phyloP scores from a whole-genome alignment of 1,284 basidiomycete genomes.

The Ganoderma sinense region DNA sequence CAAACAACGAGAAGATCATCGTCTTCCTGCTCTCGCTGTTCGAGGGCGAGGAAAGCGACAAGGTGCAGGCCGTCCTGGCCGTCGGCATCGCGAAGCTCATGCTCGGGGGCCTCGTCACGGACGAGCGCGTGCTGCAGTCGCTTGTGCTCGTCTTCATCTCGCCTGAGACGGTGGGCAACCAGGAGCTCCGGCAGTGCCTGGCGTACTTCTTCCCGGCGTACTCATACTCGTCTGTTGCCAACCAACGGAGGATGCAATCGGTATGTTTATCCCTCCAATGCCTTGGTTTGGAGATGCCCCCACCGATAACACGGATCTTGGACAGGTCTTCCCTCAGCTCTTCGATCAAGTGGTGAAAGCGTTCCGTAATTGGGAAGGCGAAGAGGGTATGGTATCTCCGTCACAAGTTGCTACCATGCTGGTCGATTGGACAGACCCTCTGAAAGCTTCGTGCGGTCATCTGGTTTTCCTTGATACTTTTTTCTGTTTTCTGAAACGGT shows the following conservation, averaged over 20 bases:
- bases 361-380: constrained; percentile 78
- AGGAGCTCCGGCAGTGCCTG: constrained; percentile 90
- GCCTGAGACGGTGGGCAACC: constrained; percentile 86
- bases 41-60: constrained; percentile 77
- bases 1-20: constrained; percentile 70
- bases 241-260: constrained; percentile 83
- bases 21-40: constrained; percentile 82
- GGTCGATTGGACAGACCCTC: constrained; percentile 93
- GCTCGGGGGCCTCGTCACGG: constrained; percentile 83
- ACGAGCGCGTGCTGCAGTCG: constrained; percentile 79
- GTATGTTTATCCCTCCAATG: constrained; percentile 49
- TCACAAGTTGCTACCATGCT: constrained; percentile 86
- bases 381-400: constrained; percentile 83
- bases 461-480: constrained; percentile 5
- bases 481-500: background rate
- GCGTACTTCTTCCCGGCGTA: constrained; percentile 97
- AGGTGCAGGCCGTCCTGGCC: constrained; percentile 82
- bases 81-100: constrained; percentile 92
- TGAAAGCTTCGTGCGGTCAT: constrained; percentile 76
- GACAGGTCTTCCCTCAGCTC: constrained; percentile 80
- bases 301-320: background rate
- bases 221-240: constrained; percentile 83
- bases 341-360: constrained; percentile 75
- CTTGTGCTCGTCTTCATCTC: constrained; percentile 89
- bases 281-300: background rate